Evolutionary conservation across 2,329 filamentous ascomycete genomes (phyloP).

Genomic region (Penicillium sp.): DNA sequence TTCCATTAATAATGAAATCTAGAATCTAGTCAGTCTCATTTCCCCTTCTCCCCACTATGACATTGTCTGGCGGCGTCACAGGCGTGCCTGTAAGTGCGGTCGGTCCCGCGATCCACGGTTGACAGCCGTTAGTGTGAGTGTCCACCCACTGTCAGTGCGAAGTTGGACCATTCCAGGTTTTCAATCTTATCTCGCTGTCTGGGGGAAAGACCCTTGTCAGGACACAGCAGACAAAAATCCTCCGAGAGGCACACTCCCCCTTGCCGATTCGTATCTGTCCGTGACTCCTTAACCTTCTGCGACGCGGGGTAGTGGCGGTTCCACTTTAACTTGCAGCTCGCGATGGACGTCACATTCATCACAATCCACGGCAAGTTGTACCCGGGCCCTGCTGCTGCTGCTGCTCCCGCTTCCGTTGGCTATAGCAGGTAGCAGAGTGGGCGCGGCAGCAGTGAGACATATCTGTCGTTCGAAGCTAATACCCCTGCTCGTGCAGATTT

Average conservation of each 20-base stretch:
- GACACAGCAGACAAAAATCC: not conserved
- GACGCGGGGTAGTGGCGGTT: slow-evolving; percentile 18
- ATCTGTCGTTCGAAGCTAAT: not conserved
- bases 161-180: slow-evolving; percentile 8
- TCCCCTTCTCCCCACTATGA: not conserved
- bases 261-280: not conserved
- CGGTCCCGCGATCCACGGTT: slow-evolving; percentile 22
- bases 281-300: not conserved
- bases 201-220: not conserved
- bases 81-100: not conserved
- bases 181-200: slow-evolving; percentile 2
- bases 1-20: not conserved
- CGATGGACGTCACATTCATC: slow-evolving; percentile 89
- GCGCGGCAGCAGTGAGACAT: not conserved
- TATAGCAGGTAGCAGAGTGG: not conserved
- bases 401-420: slow-evolving; percentile 10
- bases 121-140: slow-evolving; percentile 25
- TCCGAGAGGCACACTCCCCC: not conserved
- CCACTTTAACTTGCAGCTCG: slow-evolving; percentile 26
- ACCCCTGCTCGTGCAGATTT: slow-evolving; percentile 62
- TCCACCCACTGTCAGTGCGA: slow-evolving; percentile 19
- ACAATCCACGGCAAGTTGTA: slow-evolving; percentile 78
- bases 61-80: not conserved
- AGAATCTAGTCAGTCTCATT: not conserved
- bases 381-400: slow-evolving; percentile 14